phyloP scores from a whole-genome alignment of 805 yeast species.

The Sugiyamaella floridensis region DNA sequence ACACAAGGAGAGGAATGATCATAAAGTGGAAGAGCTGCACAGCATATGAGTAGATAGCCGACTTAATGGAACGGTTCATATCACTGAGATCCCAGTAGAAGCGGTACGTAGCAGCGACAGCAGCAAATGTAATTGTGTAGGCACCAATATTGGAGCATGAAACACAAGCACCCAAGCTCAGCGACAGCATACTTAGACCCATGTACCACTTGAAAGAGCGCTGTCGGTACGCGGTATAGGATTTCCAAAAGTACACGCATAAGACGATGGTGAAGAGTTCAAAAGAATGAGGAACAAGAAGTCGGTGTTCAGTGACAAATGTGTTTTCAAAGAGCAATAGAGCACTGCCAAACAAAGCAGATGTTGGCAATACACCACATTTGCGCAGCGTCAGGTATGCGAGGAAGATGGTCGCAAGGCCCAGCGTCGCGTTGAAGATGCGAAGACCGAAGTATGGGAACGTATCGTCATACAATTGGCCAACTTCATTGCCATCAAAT shows the following conservation, averaged over 20 bases:
- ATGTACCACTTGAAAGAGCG: slow-evolving; percentile 41
- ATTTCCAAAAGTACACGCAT: slow-evolving; percentile 38
- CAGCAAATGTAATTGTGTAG: slow-evolving; percentile 47
- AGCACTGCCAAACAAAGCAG: slow-evolving; percentile 39
- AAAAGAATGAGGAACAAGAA: slow-evolving; percentile 25
- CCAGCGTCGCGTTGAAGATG: slow-evolving; percentile 39
- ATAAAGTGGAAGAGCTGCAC: slow-evolving; percentile 31
- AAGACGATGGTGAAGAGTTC: slow-evolving; percentile 26
- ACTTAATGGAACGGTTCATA: slow-evolving; percentile 31
- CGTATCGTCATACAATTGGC: slow-evolving; percentile 10
- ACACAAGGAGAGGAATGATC: slow-evolving; percentile 43
- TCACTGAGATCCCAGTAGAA: slow-evolving; percentile 59
- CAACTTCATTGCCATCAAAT: not conserved
- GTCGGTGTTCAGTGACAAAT: slow-evolving; percentile 42
- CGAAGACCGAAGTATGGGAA: slow-evolving; percentile 41
- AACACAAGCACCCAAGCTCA: slow-evolving; percentile 38
- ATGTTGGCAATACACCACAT: slow-evolving; percentile 38
- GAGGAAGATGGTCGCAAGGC: slow-evolving; percentile 38
- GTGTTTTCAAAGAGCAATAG: slow-evolving; percentile 46
- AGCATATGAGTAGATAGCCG: slow-evolving; percentile 31
- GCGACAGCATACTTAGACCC: slow-evolving; percentile 33
- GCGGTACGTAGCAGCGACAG: slow-evolving; percentile 34
- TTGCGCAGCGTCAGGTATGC: slow-evolving; percentile 42
- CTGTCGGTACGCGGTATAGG: slow-evolving; percentile 31
- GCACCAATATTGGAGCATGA: slow-evolving; percentile 53